These are phyloP conservation scores for Candida frijolesensis DNA, from an alignment of 1,139 yeast species.

Conservation along the genomic window DNA sequence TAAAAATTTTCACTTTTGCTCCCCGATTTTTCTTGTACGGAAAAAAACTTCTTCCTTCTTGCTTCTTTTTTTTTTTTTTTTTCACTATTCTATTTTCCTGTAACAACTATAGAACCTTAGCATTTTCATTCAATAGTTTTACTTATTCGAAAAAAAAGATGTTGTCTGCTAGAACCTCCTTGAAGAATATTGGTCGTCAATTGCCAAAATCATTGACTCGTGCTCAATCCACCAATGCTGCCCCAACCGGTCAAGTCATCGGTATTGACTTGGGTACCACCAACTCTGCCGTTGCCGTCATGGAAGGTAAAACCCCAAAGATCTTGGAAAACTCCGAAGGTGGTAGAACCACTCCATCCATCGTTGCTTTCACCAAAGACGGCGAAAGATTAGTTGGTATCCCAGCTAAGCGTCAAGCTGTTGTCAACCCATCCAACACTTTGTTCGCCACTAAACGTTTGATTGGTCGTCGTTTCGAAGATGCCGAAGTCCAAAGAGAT, in stretches of 20 bases:
- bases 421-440: constrained; percentile 97
- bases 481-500: constrained; percentile 94
- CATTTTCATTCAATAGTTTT: constrained; percentile 3
- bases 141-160: constrained; percentile 20
- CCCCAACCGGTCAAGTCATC: constrained; percentile 77
- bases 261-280: constrained; percentile 99
- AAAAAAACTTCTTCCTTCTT: neutral
- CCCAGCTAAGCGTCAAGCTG: constrained; percentile 99
- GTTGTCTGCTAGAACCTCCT: constrained; percentile 50
- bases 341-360: constrained; percentile 98
- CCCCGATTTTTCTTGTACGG: constrained; percentile 1
- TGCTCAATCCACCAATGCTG: constrained; percentile 52
- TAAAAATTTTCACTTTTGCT: constrained; percentile 11
- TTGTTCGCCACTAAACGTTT: constrained; percentile 97
- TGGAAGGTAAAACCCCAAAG: constrained; percentile 88
- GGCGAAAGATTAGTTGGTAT: constrained; percentile 91
- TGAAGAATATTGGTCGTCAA: constrained; percentile 44
- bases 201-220: constrained; percentile 45
- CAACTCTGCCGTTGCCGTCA: constrained; percentile 97
- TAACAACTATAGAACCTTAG: neutral
- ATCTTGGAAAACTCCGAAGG: constrained; percentile 98
- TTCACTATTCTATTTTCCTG: constrained; percentile 1
- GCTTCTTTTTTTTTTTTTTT: neutral
- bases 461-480: constrained; percentile 98
- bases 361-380: constrained; percentile 96